Evolutionary conservation across 1,284 basidiomycete species (phyloP).

Genomic region (Cryptococcus sp.): DNA sequence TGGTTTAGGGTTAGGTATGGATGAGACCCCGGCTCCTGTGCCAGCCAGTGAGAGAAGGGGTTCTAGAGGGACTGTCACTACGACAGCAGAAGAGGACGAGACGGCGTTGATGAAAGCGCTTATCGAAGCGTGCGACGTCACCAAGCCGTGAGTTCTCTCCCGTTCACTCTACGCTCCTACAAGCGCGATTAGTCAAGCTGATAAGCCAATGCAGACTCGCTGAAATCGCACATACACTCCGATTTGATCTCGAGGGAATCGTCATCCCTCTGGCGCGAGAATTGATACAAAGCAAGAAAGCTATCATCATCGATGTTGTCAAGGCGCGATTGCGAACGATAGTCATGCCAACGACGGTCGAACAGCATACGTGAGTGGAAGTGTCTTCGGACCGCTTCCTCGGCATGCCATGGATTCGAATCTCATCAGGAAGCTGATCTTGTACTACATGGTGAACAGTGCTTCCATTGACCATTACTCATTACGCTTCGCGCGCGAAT

Average conservation of each 20-base stretch:
- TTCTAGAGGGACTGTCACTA: constrained; percentile 23
- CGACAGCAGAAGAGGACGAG: constrained; percentile 57
- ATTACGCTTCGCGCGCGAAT: constrained; percentile 65
- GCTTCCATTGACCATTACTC: constrained; percentile 54
- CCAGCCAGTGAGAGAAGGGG: constrained; percentile 19
- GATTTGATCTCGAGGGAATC: constrained; percentile 82
- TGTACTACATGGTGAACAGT: constrained; percentile 7
- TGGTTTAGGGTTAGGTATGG: constrained; percentile 21
- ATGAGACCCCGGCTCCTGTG: constrained; percentile 1
- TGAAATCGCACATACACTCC: constrained; percentile 80
- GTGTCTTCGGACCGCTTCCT: neutral
- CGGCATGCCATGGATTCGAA: neutral
- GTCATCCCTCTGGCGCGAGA: constrained; percentile 85
- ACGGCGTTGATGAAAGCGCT: constrained; percentile 65
- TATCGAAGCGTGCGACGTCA: constrained; percentile 62
- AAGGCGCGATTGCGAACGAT: constrained; percentile 78
- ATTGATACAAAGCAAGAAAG: constrained; percentile 85
- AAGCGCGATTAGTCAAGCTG: neutral
- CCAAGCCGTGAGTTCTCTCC: constrained; percentile 47
- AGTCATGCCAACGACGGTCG: constrained; percentile 71
- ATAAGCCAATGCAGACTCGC: constrained; percentile 61
- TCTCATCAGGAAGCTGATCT: neutral
- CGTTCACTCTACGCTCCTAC: neutral
- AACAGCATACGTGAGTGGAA: constrained; percentile 66
- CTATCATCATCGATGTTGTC: constrained; percentile 83